phyloP scores from a whole-genome alignment of 257 asterid genomes.

The Solanum appendiculatum region DNA sequence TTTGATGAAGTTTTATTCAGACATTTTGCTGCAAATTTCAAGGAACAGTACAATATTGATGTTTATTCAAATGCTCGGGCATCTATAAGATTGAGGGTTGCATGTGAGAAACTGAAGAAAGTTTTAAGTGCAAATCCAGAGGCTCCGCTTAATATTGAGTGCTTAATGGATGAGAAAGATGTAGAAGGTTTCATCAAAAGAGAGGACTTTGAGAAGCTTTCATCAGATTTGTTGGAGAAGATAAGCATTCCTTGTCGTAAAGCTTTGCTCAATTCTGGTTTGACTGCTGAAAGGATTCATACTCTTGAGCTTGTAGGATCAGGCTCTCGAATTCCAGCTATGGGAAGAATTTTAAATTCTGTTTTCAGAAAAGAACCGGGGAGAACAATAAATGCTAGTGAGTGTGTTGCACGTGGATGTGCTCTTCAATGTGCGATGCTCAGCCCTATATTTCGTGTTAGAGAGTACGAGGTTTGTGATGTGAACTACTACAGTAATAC shows the following conservation, averaged over 20 bases:
- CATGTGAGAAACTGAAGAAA: slow-evolving; percentile 95
- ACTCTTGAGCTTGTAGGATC: slow-evolving; percentile 94
- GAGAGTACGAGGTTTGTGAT: slow-evolving; percentile 82
- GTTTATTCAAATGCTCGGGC: slow-evolving; percentile 79
- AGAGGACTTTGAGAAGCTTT: slow-evolving; percentile 80
- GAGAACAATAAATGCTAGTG: slow-evolving; percentile 87
- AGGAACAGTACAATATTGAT: slow-evolving; percentile 64
- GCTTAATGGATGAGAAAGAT: slow-evolving; percentile 98
- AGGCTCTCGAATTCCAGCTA: slow-evolving; percentile 89
- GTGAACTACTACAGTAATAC: neutral
- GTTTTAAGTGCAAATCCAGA: slow-evolving; percentile 96
- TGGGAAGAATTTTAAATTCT: slow-evolving; percentile 49
- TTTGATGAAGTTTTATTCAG: slow-evolving; percentile 80
- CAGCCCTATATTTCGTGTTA: slow-evolving; percentile 74
- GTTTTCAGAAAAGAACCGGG: slow-evolving; percentile 69
- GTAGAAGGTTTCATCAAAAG: slow-evolving; percentile 81
- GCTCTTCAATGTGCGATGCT: slow-evolving; percentile 97
- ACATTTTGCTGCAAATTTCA: slow-evolving; percentile 68
- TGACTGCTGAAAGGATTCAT: slow-evolving; percentile 59
- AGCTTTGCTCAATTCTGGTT: slow-evolving; percentile 68
- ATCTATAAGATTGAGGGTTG: slow-evolving; percentile 68
- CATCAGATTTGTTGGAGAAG: slow-evolving; percentile 61
- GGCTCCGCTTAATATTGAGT: slow-evolving; percentile 88
- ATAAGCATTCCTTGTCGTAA: slow-evolving; percentile 55
- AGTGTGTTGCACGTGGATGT: slow-evolving; percentile 97